Evolutionary conservation across 2,329 filamentous ascomycete genomes (phyloP), one percentile per base, ranked within the genome.

Genomic region (Cladophialophora chaetospira): DNA sequence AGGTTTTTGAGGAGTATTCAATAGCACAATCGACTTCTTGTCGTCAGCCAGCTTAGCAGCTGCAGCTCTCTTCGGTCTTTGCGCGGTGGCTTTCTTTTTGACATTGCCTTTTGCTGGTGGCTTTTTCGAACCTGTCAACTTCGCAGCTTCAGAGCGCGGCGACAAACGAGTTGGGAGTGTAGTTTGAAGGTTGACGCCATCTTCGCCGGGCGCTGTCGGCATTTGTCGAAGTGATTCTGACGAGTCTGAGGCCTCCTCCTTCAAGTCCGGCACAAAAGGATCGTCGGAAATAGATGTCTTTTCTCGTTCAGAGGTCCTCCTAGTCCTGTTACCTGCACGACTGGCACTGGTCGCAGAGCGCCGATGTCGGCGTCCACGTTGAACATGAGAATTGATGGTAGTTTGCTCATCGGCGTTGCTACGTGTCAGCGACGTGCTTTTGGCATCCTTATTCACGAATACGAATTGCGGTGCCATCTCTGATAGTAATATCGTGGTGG

Each of bases 361-460:
- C 28, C 49, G 52, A 23, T 62, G 60, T 29, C 54, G 57, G 13
- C 60, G 57, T 26, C 60, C 60, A 26, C 61, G 53, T 47, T 64
- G 62, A 4, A 64, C 62, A 38, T 63, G 53, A 33, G 58, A 61
- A 43, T 64, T 62, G 40, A 64, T 64, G 25, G 60, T 53, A 19
- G 60, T 55, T 48, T 61, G 58, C 52, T 64, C 62, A 4, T 42
- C 26, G 19, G 62, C 43, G 21, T 55, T 57, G 55, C 62, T 61
- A 36, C 58, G 62, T 17, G 62, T 61, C 42, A 64, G 43, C 35
- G 55, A 59, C 28, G 47, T 31, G 31, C 60, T 63, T 35, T 35
- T 48, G 15, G 60, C 60, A 48, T 60, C 58, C 56, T 64, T 64
- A 47, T 64, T 64, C 42, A 64, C 58, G 51, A 64, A 64, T 40